A percentile compares a stretch with the other conserved stretches of the same genome.
These are phyloP conservation scores for Hericium coralloides DNA, from an alignment of 768 basidiomycete species.

Conservation along the genomic window DNA sequence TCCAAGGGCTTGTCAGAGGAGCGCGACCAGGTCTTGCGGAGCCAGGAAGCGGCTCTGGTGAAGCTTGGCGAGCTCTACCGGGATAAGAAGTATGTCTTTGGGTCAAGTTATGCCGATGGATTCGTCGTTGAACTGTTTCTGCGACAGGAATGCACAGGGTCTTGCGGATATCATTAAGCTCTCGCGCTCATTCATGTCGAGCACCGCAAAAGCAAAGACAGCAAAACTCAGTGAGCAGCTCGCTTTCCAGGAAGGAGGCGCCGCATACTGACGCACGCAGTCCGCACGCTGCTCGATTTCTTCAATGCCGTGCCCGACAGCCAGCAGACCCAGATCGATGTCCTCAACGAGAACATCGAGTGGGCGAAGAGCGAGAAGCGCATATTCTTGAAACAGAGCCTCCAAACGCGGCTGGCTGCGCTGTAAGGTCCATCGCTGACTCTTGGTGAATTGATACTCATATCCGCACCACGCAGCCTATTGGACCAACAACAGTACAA, in stretches of 20 bases:
- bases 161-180: slow-evolving; percentile 81
- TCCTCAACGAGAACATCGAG: slow-evolving; percentile 82
- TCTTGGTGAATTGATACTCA: slow-evolving; percentile 1
- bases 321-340: slow-evolving; percentile 67
- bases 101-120: background rate
- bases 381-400: slow-evolving; percentile 90
- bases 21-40: slow-evolving; percentile 32
- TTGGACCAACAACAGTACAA: slow-evolving; percentile 72
- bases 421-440: slow-evolving; percentile 36
- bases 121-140: background rate
- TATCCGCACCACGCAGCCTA: slow-evolving; percentile 35
- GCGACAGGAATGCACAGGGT: slow-evolving; percentile 69
- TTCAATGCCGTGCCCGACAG: slow-evolving; percentile 75
- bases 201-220: slow-evolving; percentile 95
- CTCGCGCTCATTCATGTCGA: slow-evolving; percentile 77
- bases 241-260: background rate
- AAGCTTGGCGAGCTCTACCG: slow-evolving; percentile 83
- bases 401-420: slow-evolving; percentile 81
- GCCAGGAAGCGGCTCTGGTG: slow-evolving; percentile 80
- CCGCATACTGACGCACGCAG: slow-evolving; percentile 28
- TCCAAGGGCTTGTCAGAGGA: slow-evolving; percentile 41
- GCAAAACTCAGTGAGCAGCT: slow-evolving; percentile 77
- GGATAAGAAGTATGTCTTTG: slow-evolving; percentile 60
- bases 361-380: slow-evolving; percentile 92
- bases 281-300: slow-evolving; percentile 88